These are phyloP conservation scores for Phyllachora maydis DNA, from an alignment of 2,329 filamentous ascomycete genomes.

Conservation along the genomic window DNA sequence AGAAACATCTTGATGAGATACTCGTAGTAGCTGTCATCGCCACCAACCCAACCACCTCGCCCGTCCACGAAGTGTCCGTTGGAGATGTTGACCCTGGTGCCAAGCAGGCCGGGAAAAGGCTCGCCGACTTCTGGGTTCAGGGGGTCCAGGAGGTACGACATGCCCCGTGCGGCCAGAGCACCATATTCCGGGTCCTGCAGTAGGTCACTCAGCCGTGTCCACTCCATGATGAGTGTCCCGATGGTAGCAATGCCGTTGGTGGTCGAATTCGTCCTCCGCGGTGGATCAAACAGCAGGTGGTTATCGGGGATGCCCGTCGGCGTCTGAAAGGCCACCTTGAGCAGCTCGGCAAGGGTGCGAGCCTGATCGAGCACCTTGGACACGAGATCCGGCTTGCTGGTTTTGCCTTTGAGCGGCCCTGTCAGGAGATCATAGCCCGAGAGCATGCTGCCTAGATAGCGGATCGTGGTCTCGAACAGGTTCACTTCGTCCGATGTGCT, in stretches of 20 bases:
- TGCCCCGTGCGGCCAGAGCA: conserved; percentile 40
- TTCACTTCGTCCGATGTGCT: conserved; percentile 41
- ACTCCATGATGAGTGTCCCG: conserved; percentile 66
- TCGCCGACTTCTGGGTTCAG: conserved; percentile 34
- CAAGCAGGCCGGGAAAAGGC: conserved; percentile 60
- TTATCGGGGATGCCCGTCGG: conserved; percentile 57
- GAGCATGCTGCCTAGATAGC: conserved; percentile 64
- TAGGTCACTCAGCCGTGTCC: conserved; percentile 61
- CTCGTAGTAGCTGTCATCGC: conserved; percentile 68
- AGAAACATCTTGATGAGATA: conserved; percentile 85
- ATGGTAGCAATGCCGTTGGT: conserved; percentile 57
- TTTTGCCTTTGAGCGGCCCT: conserved; percentile 43
- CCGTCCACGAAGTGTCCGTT: conserved; percentile 48
- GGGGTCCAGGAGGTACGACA: conserved; percentile 50
- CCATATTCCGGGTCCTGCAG: conserved; percentile 48
- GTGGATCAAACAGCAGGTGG: conserved; percentile 35
- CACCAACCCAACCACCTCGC: conserved; percentile 55
- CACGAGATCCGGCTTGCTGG: conserved; percentile 22
- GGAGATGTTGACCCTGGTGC: conserved; percentile 40
- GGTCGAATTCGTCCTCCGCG: conserved; percentile 21
- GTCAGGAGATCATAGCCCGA: conserved; percentile 59
- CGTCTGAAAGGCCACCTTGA: conserved; percentile 64
- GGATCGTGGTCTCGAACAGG: conserved; percentile 79
- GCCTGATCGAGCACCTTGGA: conserved; percentile 42
- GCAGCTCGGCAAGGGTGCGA: conserved; percentile 43